Conservation (phyloP, 345 rosid genomes). For the thale cress (Arabidopsis thaliana) region DNA sequence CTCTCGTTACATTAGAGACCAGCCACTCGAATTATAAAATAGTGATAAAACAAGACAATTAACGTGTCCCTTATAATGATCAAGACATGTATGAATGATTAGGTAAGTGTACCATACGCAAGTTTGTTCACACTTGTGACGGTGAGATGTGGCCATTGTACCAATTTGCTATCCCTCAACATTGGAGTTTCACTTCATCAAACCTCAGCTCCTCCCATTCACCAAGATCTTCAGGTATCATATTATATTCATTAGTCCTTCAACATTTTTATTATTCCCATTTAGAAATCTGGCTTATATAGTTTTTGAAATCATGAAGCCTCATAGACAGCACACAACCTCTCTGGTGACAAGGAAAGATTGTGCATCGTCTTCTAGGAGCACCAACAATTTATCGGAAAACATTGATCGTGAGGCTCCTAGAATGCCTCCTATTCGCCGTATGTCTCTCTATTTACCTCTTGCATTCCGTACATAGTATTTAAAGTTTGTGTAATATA, state of each 20-base stretch:
- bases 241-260: neutral
- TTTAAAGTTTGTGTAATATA: neutral
- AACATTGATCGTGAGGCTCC: conserved; percentile 63
- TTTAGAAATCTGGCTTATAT: conserved; percentile 20
- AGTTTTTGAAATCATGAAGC: conserved; percentile 35
- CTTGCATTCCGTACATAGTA: neutral
- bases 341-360: conserved; percentile 57
- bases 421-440: conserved; percentile 77
- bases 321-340: conserved; percentile 60
- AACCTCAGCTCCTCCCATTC: conserved; percentile 52
- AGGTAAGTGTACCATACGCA: conserved; percentile 92
- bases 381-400: conserved; percentile 48
- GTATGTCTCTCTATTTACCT: conserved; percentile 52
- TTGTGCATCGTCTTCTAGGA: conserved; percentile 69
- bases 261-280: neutral
- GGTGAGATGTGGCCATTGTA: conserved; percentile 95
- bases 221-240: conserved; percentile 62
- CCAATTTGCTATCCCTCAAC: conserved; percentile 83
- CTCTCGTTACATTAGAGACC: conserved; percentile 11
- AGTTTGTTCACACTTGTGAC: conserved; percentile 76
- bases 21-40: conserved; percentile 3
- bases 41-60: neutral
- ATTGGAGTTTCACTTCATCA: conserved; percentile 72
- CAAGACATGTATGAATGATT: conserved; percentile 21
- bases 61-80: neutral